Evolutionary conservation across 2,329 filamentous ascomycete genomes (phyloP), one percentile per base, ranked within the genome.

Genomic region (Phaeosphaeria sp.): DNA sequence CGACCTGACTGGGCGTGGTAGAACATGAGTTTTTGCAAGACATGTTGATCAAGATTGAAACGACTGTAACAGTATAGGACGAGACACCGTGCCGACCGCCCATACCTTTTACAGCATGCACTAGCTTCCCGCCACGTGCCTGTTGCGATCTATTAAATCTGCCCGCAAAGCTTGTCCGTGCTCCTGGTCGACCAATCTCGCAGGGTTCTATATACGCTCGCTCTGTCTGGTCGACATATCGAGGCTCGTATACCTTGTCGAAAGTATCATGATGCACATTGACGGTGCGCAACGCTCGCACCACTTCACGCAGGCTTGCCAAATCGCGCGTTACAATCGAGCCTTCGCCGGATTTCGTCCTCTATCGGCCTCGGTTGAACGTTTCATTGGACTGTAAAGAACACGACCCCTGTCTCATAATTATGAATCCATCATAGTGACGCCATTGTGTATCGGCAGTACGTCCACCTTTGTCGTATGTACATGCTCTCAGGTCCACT

Each of bases 341-440:
- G 23, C 2, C 27, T 50, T 52, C 36, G 54, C 44, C 49, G 42
- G 54, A 20, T 22, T 47, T 52, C 46, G 7, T 27, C 52, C 53
- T 20, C 41, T 20, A 4, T 50, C 30, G 25, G 55, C 18, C 17
- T 50, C 23, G 30, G 30, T 11, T 36, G 7, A 3, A 3, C 30
- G 30, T 3, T 3, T 36, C 30, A 11, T 36, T 11, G 30, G 13
- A 36, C 9, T 15, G 30, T 13, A 36, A 11, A 36, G 30, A 3
- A 20, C 46, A 20, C 43, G 0, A 39, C 21, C 55, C 51, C 39
- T 53, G 49, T 47, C 9, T 33, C 18, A 20, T 18, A 56, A 46
- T 46, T 6, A 47, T n/a, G 25, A 25, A 20, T 13, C 23, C 43
- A 62, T 67, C 59, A 61, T 63, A 9, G 55, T 67, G 64, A 67